Base-by-base conservation (phyloP, 1,139 yeast genomes). In the Yamadazyma friedrichii region DNA sequence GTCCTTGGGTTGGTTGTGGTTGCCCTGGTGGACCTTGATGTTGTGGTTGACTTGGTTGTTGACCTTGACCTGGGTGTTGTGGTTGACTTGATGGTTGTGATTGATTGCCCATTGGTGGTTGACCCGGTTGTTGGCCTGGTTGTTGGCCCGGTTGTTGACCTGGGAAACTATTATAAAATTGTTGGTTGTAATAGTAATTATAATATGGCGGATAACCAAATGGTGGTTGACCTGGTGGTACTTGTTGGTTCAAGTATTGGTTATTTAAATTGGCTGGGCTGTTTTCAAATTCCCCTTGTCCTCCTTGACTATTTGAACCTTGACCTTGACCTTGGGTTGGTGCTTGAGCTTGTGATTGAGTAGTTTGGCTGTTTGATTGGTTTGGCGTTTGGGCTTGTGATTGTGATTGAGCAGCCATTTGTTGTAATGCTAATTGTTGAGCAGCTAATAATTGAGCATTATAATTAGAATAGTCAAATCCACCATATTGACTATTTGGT, bases 401-500 rank as follows among this genome's bases (percentile, higher is more conserved):
- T 11, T 17, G 27, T 20, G 34, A 33, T 36, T 43, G 46, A 24
- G 41, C 35, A 26, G 54, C 53, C 39, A 53, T 59, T 47, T 46
- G 61, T 54, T 42, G 59, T 48, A 39, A 44, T 28, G 65, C 62
- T 35, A 51, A 42, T 46, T 64, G 68, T 38, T 62, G 58, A 42
- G 70, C 68, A 29, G 73, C 71, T 46, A 59, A 60, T 44, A 56
- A 61, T 51, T 65, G 73, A 45, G 60, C 69, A 48, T 58, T 64
- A 56, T 67, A 68, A 36, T 65, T 65, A 39, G 66, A 59, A 59
- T 69, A 71, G 53, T 71, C 77, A 59, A 67, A 70, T 34, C 66
- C 74, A 36, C 64, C 74, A 52, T 64, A 72, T 51, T 68, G 75
- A 47, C 64, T 70, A 49, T 65, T 70, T 37, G 55, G 51, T 45